Base-by-base conservation (phyloP, 2,329 filamentous ascomycete genomes). In the Calonectria honghensis region DNA sequence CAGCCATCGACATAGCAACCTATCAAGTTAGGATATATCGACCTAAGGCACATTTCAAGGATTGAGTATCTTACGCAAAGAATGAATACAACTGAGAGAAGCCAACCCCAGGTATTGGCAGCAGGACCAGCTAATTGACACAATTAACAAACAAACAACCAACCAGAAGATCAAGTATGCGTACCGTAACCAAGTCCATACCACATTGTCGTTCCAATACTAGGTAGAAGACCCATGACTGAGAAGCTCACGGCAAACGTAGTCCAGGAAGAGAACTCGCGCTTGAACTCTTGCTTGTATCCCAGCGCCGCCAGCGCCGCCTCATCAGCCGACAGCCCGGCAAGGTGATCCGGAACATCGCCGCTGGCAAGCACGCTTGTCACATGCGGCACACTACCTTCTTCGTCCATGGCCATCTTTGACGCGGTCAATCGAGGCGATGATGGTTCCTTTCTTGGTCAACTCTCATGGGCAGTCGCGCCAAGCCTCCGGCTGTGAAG, bases 151-250 rank as follows among this genome's bases (percentile, higher is more conserved):
- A 18, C n/a, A 20, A 4, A 16, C 4, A 9, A 29, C 39, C 10
- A 9, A 2, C 39, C 6, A 9, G 1, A 14, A 63, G 9, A 14
- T 35, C 13, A 1, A 6, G 2, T 11, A 35, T 24, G 54, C 69
- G 20, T 69, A 72, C 73, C 69, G 14, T 74, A 74, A 11, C 73
- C 73, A 35, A 74, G 54, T 3, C 73, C 73, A 41, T 74, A 74
- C 69, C 69, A 74, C 73, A 74, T 74, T 27, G 73, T 74, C 13
- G 73, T 74, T 35, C 73, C 69, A n/a, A 74, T 74, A 35, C 73
- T 74, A 6, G 73, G 73, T 9, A 74, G 50, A 2, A 74, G 65
- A n/a, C 73, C 73, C 73, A 74, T 74, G 39, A 74, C 73, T 13
- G 73, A 24, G 11, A 74, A 74, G 39, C 69, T 74, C 57, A 74